Percentiles rank a stretch among this genome's conserved stretches.
Conservation (phyloP, 371 early-diverging fungal species). For the Rhizomucor miehei region DNA sequence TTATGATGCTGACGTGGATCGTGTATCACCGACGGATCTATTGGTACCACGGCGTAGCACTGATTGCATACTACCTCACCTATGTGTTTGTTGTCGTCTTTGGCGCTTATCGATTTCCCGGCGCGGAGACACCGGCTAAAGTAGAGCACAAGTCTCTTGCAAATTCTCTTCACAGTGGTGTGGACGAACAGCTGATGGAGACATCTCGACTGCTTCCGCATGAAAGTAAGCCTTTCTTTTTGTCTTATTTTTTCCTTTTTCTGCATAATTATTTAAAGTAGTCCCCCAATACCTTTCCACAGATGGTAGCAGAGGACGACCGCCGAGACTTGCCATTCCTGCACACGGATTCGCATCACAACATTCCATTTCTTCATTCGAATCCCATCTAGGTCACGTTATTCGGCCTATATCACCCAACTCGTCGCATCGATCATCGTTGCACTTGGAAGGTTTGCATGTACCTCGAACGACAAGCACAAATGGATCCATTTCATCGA, state of each 20-base stretch:
- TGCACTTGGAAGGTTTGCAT: slow-evolving; percentile 29
- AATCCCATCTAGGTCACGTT: slow-evolving; percentile 38
- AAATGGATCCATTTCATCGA: slow-evolving; percentile 36
- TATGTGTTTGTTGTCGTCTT: slow-evolving; percentile 59
- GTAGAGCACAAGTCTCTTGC: slow-evolving; percentile 24
- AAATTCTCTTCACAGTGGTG: slow-evolving; percentile 15
- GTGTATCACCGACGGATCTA: slow-evolving; percentile 59
- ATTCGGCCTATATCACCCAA: slow-evolving; percentile 43
- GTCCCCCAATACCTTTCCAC: neutral
- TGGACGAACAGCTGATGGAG: slow-evolving; percentile 27
- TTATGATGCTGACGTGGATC: slow-evolving; percentile 58
- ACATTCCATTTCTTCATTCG: slow-evolving; percentile 17
- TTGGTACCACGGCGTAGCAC: slow-evolving; percentile 54
- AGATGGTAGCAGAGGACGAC: slow-evolving; percentile 6
- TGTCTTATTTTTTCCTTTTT: slow-evolving; percentile 1
- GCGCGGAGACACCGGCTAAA: slow-evolving; percentile 22
- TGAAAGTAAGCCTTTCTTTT: slow-evolving; percentile 6
- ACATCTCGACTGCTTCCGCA: slow-evolving; percentile 20
- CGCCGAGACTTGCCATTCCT: slow-evolving; percentile 28
- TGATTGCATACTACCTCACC: slow-evolving; percentile 51
- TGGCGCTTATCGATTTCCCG: slow-evolving; percentile 31
- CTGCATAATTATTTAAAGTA: neutral
- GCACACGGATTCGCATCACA: slow-evolving; percentile 23
- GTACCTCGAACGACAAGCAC: slow-evolving; percentile 32
- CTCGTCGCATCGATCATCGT: slow-evolving; percentile 29